Evolutionary conservation across 768 basidiomycete species (phyloP), one percentile per base, ranked within the genome.

Genomic region (Asterophora lycoperdoides): DNA sequence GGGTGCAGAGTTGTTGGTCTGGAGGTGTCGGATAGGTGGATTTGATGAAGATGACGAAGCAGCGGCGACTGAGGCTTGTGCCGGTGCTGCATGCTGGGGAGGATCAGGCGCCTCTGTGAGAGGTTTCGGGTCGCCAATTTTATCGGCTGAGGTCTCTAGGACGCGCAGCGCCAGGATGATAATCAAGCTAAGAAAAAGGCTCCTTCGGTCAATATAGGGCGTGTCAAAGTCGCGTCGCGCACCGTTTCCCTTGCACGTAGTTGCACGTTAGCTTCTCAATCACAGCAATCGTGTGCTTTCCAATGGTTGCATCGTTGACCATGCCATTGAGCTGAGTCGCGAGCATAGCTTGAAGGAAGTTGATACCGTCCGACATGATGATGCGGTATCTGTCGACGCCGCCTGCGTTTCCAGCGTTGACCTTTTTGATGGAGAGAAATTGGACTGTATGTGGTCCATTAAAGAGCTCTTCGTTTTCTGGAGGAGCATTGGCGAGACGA

Each of bases 311-410:
- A 0, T 81, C 72, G 13, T 84, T 76, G 11, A 94, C 83, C 55
- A 91, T 68, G 6, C 72, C 53, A 59, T 97, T 97, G 38, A 93
- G 77, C 60, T 92, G 88, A 0, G 94, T 97, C 4, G 93, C 90
- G 29, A 98, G 75, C 96, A 99, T 97, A 19, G 89, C 84, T 65
- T 97, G 96, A 41, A 88, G 74, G 64, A 89, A 96, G 56, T 88
- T 70, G 15, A 75, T 72, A 34, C 95, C 93, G 67, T 98, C 95
- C 0, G 93, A 95, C 34, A 97, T 72, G 66, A 97, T 90, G 51
- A 95, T 76, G 52, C 92, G 78, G 66, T 79, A 83, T 49, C 86
- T 73, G 60, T 87, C 85, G 38, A 74, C 55, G 38, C 67, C 23
- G 7, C 44, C 64, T 9, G 57, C 51, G 17, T 54, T 61, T n/a